A percentile compares a stretch with the other conserved stretches of the same genome.
phyloP scores from a whole-genome alignment of 768 basidiomycete genomes.

The Tulasnella sp. region DNA sequence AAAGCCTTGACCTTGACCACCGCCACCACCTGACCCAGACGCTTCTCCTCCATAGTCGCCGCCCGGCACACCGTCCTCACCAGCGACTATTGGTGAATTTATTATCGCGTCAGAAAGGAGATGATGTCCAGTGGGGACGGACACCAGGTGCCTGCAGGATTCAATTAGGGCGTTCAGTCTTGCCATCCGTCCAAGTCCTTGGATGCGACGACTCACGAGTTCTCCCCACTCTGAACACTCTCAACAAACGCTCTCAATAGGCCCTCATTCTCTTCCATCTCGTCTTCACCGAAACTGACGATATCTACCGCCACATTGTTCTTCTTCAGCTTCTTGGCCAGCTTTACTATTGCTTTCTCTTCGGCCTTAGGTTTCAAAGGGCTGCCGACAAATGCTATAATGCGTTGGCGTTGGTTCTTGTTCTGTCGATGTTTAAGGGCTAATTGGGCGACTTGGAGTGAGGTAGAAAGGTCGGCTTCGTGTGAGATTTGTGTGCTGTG shows the following conservation, averaged over 20 bases:
- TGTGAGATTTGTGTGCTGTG: slow-evolving; percentile 72
- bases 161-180: no score
- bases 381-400: slow-evolving; percentile 88
- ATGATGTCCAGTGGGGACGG: slow-evolving; percentile 64
- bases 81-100: slow-evolving; percentile 71
- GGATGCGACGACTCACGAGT: slow-evolving; percentile 50
- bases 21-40: slow-evolving; percentile 25
- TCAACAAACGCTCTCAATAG: slow-evolving; percentile 78
- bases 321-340: slow-evolving; percentile 98
- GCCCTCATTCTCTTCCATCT: slow-evolving; percentile 45
- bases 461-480: slow-evolving; percentile 74
- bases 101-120: slow-evolving; percentile 77
- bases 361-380: slow-evolving; percentile 45
- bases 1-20: slow-evolving; percentile 40
- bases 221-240: slow-evolving; percentile 66
- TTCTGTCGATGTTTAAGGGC: slow-evolving; percentile 97
- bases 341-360: slow-evolving; percentile 69
- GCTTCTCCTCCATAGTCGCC: slow-evolving; percentile 36
- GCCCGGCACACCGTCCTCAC: slow-evolving; percentile 56
- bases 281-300: slow-evolving; percentile 77
- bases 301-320: slow-evolving; percentile 96
- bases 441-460: slow-evolving; percentile 87
- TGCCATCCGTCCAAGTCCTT: no score
- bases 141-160: slow-evolving; percentile 64
- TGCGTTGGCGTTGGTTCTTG: slow-evolving; percentile 94